Conservation (phyloP, 192 early-diverging fungal genomes). For the Fimicolochytrium jonesii region DNA sequence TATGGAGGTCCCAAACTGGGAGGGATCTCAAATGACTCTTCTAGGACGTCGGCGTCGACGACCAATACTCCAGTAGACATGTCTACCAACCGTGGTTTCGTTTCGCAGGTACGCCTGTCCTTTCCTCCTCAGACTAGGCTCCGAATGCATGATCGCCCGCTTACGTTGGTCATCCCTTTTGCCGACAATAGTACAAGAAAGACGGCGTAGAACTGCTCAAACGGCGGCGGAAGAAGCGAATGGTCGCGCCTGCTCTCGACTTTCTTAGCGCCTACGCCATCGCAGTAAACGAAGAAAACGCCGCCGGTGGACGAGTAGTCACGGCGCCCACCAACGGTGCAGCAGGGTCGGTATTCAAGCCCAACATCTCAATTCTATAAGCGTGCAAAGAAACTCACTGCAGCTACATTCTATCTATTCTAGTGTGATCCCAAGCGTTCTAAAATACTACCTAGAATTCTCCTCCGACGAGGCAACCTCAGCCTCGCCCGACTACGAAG, state of each 20-base stretch:
- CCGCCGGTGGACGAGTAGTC: slow-evolving; percentile 69
- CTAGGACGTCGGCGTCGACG: too few species aligned
- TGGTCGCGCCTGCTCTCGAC: slow-evolving; percentile 76
- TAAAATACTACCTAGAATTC: slow-evolving; percentile 96
- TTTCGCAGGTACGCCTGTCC: too few species aligned
- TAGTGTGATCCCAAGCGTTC: slow-evolving; percentile 77
- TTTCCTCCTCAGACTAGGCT: too few species aligned
- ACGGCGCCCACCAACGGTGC: slow-evolving; percentile 96
- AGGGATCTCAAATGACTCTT: neutral
- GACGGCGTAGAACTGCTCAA: slow-evolving; percentile 12
- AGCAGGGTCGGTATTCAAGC: slow-evolving; percentile 65
- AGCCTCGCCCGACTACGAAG: slow-evolving; percentile 67
- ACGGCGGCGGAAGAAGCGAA: slow-evolving; percentile 39
- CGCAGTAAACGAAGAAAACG: slow-evolving; percentile 84
- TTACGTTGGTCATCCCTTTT: too few species aligned
- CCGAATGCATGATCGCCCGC: too few species aligned
- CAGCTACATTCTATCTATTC: neutral
- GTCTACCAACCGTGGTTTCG: too few species aligned
- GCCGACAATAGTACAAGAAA: slow-evolving; percentile 12
- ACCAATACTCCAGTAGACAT: too few species aligned
- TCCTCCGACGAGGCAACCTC: slow-evolving; percentile 55
- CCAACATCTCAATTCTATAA: too few species aligned
- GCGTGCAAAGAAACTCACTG: too few species aligned
- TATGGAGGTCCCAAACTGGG: neutral
- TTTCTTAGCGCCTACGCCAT: slow-evolving; percentile 91